phyloP scores from a whole-genome alignment of 1,139 yeast species.

The Candida frijolesensis region DNA sequence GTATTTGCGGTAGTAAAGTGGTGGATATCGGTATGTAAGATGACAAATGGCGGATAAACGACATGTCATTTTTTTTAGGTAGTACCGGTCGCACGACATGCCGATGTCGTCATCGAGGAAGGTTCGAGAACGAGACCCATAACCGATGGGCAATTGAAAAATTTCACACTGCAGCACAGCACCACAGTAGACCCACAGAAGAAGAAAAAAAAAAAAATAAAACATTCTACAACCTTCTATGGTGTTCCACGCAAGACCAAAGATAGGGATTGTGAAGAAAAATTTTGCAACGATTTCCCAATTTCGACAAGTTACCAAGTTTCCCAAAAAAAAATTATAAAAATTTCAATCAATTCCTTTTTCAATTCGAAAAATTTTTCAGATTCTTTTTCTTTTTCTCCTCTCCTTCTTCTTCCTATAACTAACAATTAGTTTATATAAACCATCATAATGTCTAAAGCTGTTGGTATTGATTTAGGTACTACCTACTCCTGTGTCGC shows the following conservation, averaged over 20 bases:
- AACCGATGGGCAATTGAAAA: not conserved
- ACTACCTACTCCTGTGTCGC: slow-evolving; percentile 86
- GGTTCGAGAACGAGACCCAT: not conserved
- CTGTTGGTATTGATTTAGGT: slow-evolving; percentile 85
- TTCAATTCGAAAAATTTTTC: slow-evolving; percentile 4
- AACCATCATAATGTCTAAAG: slow-evolving; percentile 50
- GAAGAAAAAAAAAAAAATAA: slow-evolving; percentile 1
- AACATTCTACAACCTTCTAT: slow-evolving; percentile 9
- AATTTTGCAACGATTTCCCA: slow-evolving; percentile 7
- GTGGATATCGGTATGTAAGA: not conserved
- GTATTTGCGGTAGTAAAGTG: not conserved
- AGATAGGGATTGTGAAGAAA: not conserved
- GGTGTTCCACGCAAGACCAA: slow-evolving; percentile 9
- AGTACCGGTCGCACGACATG: not conserved
- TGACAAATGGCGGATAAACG: not conserved
- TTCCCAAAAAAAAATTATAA: slow-evolving; percentile 3
- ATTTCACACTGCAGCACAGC: not conserved
- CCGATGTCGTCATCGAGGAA: not conserved
- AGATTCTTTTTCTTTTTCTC: slow-evolving; percentile 7
- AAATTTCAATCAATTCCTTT: slow-evolving; percentile 1
- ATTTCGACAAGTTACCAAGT: slow-evolving; percentile 2
- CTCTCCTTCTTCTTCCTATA: slow-evolving; percentile 1
- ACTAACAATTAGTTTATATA: slow-evolving; percentile 18
- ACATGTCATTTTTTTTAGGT: not conserved
- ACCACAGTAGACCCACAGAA: not conserved